phyloP scores from a whole-genome alignment of 306 rosid genomes.

The Quercus parvula region DNA sequence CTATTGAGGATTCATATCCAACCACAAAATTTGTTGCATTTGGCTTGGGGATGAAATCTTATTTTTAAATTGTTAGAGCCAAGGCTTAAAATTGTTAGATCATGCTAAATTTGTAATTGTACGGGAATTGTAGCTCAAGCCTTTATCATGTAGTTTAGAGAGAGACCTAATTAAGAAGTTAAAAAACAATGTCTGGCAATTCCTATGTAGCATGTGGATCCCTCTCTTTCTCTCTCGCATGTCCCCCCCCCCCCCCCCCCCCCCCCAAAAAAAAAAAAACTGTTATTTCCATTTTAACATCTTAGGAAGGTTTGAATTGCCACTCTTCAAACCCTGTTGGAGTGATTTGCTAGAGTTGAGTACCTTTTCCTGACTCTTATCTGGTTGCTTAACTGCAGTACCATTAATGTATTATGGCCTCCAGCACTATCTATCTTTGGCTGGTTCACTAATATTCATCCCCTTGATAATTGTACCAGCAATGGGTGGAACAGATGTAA shows the following conservation, averaged over 20 bases:
- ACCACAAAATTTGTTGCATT: too few species aligned
- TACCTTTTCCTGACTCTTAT: conserved; percentile 20
- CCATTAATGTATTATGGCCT: conserved; percentile 70
- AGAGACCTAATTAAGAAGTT: background rate
- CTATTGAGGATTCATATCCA: too few species aligned
- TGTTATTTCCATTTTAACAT: background rate
- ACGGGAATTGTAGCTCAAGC: background rate
- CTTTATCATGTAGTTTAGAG: background rate
- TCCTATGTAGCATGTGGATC: background rate
- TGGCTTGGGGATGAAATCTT: background rate
- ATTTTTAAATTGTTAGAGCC: background rate
- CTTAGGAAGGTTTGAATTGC: background rate
- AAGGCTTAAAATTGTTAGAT: background rate
- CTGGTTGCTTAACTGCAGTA: conserved; percentile 47
- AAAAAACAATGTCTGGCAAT: background rate
- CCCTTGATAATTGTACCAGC: conserved; percentile 75
- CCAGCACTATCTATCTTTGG: conserved; percentile 87
- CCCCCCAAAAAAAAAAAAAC: background rate
- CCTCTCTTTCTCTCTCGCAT: background rate
- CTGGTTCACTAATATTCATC: conserved; percentile 81
- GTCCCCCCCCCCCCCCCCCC: too few species aligned
- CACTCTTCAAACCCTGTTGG: conserved; percentile 13
- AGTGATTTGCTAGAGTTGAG: conserved; percentile 1
- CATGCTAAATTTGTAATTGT: background rate
- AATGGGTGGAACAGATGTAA: conserved; percentile 88